Base-by-base conservation (phyloP, 805 yeast species). In the Kodamaea kaohsiungensis region DNA sequence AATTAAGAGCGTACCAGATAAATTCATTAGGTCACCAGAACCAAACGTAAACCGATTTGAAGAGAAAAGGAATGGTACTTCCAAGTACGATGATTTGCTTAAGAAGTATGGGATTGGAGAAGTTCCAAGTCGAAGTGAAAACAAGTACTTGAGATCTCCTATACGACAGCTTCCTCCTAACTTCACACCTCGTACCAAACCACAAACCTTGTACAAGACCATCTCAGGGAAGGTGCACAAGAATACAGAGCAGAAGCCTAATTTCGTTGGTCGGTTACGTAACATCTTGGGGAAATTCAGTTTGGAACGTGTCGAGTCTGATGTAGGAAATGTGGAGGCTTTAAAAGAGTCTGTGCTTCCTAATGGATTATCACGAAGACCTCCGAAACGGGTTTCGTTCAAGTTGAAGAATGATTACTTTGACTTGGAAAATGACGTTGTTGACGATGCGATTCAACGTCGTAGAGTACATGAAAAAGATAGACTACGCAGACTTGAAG, bases 341-440 rank as follows among this genome's bases (percentile, higher is more conserved):
- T 53, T 66, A 35, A 57, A 56, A 30, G 46, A 55, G 8, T 64
- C 68, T 7, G 65, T 10, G 52, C 45, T 40, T 40, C 45, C 45
- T 7, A 16, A 22, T 7, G 45, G 18, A 3, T 40, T 40, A 12
- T 16, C 25, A 17, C n/a, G 25, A 7, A 53, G 12, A 52, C 49
- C 49, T 10, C 56, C 54, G 5, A 56, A 62, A 48, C 52, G 55
- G 15, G 65, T 63, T 10, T 37, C 59, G 6, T 60, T 63, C 37
- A 52, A 59, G 25, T 27, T 42, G 53, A 52, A 37, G 39, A 30
- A n/a, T 13, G 51, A 47, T 9, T 30, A 30, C 10, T 17, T 52
- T n/a, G 61, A 58, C 13, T 42, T 48, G 5, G 61, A 60, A 9
- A 18, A 48, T 22, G 64, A 62, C 43, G 35, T 50, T 2, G 61